Evolutionary conservation across 1,284 basidiomycete species (phyloP), one percentile per base, ranked within the genome.

Genomic region (Cutaneotrichosporon dermatis): DNA sequence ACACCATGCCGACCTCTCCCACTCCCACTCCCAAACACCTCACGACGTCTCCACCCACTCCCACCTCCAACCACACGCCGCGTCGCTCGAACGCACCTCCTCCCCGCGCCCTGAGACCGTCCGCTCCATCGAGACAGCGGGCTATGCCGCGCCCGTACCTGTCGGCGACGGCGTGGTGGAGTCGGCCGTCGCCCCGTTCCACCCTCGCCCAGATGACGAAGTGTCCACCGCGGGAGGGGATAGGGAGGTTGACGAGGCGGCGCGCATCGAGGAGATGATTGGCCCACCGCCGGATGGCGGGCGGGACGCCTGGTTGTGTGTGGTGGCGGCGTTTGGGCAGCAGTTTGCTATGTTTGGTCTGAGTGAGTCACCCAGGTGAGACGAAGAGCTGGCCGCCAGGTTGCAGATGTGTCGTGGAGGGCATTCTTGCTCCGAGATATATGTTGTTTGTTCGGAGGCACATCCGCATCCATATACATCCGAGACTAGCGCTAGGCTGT

Each of bases 261-360:
- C 50, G 16, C 50, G 50, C 11, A 51, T 51, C 11, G 15, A 10
- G 37, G 35, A 45, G 35, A 11, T 45, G 35, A 45, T 74, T 13
- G 74, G 71, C 33, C 74, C 74, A 4, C 73, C 75, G 33, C 76
- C 76, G 6, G 75, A 78, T 57, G 76, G 76, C 11, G 76, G 75
- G 6, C 64, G 52, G 8, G 66, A 73, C 15, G 76, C 76, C 33
- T 78, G 76, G 75, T 57, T 65, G n/a, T 69, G 69, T 40, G 71
- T 78, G 6, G 42, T 56, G 13, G 65, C 68, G 9, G 67, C 71
- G 3, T 73, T 73, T 51, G 69, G 74, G 11, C 62, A 73, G 8
- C 54, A 74, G 43, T 76, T 78, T 55, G 71, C 69, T 15, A 58
- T 74, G 9, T 75, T 76, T 51, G 76, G 76, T 5, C 67, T 76